These are phyloP conservation scores for Vitellaria paradoxa DNA, from an alignment of 179 eudicot genomes.

Conservation along the genomic window DNA sequence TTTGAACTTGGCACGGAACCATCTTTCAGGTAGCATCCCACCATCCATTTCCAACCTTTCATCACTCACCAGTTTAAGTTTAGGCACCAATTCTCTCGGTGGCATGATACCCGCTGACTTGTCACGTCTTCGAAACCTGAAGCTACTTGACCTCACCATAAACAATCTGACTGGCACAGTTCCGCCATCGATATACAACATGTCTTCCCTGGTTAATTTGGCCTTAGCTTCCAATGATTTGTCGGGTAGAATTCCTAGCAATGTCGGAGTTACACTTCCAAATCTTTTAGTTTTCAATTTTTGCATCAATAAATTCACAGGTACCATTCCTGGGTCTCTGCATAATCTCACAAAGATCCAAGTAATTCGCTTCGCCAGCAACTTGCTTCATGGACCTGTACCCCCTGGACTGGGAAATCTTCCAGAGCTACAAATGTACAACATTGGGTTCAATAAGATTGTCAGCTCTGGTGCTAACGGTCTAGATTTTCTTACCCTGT, in stretches of 20 bases:
- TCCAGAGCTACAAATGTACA: conserved; percentile 44
- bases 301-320: conserved; percentile 51
- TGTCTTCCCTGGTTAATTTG: conserved; percentile 45
- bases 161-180: conserved; percentile 48
- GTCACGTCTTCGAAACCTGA: conserved; percentile 26
- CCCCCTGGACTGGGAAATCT: conserved; percentile 66
- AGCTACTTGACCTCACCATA: conserved; percentile 46
- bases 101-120: conserved; percentile 44
- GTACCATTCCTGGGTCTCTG: conserved; percentile 55
- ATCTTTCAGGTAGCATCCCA: conserved; percentile 42
- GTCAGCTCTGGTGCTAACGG: conserved; percentile 37
- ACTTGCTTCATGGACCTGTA: conserved; percentile 44
- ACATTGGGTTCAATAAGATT: conserved; percentile 46
- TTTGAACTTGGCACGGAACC: conserved; percentile 40
- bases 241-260: conserved; percentile 39
- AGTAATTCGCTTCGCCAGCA: conserved; percentile 44
- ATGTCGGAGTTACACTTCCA: conserved; percentile 51
- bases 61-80: conserved; percentile 30
- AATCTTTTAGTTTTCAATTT: conserved; percentile 42
- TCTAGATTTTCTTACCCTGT: conserved; percentile 35
- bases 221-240: conserved; percentile 48
- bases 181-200: conserved; percentile 48
- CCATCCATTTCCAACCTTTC: conserved; percentile 45
- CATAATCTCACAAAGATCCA: conserved; percentile 55
- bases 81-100: conserved; percentile 47